Evolutionary conservation across 1,284 basidiomycete genomes (phyloP), one percentile per base, ranked within the genome.

Genomic region (Microbotryum intermedium): DNA sequence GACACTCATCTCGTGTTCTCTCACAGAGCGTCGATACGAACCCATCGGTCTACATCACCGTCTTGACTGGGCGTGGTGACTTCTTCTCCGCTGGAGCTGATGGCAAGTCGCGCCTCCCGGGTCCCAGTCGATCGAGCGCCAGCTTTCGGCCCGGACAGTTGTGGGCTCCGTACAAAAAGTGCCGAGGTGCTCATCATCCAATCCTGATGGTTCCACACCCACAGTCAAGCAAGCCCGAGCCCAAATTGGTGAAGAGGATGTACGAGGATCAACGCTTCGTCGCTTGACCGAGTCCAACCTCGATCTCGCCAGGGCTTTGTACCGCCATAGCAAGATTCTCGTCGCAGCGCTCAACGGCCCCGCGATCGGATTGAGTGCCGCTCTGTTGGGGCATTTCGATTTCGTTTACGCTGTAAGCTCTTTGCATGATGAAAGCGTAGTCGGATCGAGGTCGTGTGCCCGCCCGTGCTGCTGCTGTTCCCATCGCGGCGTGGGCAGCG

Each of bases 301-400:
- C 51, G 63, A 62, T 43, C 46, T 67, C 16, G 55, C 59, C 5
- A 53, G 66, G 4, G 48, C 57, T 50, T 16, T 49, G 47, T 53
- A 49, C 26, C 43, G 47, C 10, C 66, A 67, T 57, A 55, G 55
- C n/a, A 65, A 67, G 49, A 39, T 67, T 9, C 57, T 67, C 30
- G 59, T 67, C 16, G 66, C 66, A 0, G 63, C 51, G 0, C 18
- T 67, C 21, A 67, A 67, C 50, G 66, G 66, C 2, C 66, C 66
- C 2, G 66, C 64, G 2, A 62, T 67, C 21, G 66, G 66, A 1
- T 44, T 64, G 5, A 57, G 48, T 18, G 64, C 64, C 25, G 50
- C 26, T 11, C 25, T 25, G 6, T 5, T 39, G 9, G 50, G 57
- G 49, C 54, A 62, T 50, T 58, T 62, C 21, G 66, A 67, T 56